Conservation (phyloP, 208 protist genomes). For the Crithidia brevicula region DNA sequence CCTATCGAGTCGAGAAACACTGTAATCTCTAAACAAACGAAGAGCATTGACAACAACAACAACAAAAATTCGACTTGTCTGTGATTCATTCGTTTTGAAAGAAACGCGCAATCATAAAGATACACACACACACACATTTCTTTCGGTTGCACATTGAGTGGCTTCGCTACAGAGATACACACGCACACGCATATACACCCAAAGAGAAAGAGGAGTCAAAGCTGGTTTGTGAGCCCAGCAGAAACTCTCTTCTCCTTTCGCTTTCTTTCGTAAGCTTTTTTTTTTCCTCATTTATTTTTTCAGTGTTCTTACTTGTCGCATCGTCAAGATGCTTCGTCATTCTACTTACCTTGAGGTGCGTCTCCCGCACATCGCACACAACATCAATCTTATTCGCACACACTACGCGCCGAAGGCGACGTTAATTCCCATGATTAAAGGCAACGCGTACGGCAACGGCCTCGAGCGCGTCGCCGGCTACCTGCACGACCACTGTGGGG, state of each 20-base stretch:
- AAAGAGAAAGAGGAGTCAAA: background rate
- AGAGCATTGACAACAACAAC: too few species aligned
- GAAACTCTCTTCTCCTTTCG: background rate
- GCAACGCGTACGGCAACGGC: slow-evolving; percentile 59
- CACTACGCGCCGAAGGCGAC: slow-evolving; percentile 46
- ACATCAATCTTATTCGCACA: slow-evolving; percentile 43
- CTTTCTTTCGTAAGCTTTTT: slow-evolving; percentile 3
- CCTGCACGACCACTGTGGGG: slow-evolving; percentile 34
- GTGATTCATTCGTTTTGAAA: too few species aligned
- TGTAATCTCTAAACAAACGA: too few species aligned
- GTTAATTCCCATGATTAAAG: slow-evolving; percentile 65
- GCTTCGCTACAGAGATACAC: too few species aligned
- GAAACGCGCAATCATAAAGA: too few species aligned
- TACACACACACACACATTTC: too few species aligned
- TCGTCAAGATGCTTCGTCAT: slow-evolving; percentile 41
- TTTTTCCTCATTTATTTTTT: slow-evolving; percentile 3
- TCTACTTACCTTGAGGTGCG: slow-evolving; percentile 54
- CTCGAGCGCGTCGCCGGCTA: slow-evolving; percentile 45
- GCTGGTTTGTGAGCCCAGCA: background rate
- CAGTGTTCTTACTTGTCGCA: background rate
- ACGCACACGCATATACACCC: too few species aligned
- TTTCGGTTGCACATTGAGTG: too few species aligned
- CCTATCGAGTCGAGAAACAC: too few species aligned
- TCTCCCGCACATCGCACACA: slow-evolving; percentile 46
- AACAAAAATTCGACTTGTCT: too few species aligned